Evolutionary conservation across 495 filamentous ascomycete species (phyloP), one percentile per base, ranked within the genome.

Genomic region (Letharia columbiana): DNA sequence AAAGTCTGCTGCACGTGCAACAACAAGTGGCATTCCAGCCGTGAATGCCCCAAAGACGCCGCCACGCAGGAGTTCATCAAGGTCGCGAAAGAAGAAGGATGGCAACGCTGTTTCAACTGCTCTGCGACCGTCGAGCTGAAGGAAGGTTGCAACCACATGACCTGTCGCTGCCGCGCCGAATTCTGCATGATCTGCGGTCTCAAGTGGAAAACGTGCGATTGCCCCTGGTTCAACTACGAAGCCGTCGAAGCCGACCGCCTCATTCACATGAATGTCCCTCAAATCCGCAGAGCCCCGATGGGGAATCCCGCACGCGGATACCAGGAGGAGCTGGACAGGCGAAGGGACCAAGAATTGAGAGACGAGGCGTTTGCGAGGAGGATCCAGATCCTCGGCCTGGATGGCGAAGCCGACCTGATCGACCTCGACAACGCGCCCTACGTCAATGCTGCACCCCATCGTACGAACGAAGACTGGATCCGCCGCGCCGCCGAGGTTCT

Each of bases 141-240:
- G 70, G 86, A 90, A 71, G 90, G 90, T 60, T 91, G 89, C 73
- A 91, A 91, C 75, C 91, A 92, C 71, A 92, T 92, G 86, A 91
- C 86, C 57, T 94, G 88, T 74, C 89, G 85, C 62, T 93, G 90
- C 72, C 86, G 83, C 60, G 90, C 89, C 33, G 84, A 92, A 69
- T 92, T 92, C 74, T 95, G 90, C 76, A 89, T 91, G 83, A 80
- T 88, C 44, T 95, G 90, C 70, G 91, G 87, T 17, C 70, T 75
- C 35, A 86, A 86, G 67, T 92, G 90, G 90, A 93, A 92, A 75
- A 86, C 83, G 0, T 95, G 90, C 70, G 83, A 89, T 64, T 94
- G 90, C 69, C 86, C 88, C 4, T 89, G 84, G 84, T 92, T 91
- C 78, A 90, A 86, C 67, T 86, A 88, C 70, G 81, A 84, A 23